A percentile compares a stretch with the other conserved stretches of the same genome.
These are phyloP conservation scores for Chytriomyces sp. DNA, from an alignment of 192 early-diverging fungal genomes.

Conservation along the genomic window DNA sequence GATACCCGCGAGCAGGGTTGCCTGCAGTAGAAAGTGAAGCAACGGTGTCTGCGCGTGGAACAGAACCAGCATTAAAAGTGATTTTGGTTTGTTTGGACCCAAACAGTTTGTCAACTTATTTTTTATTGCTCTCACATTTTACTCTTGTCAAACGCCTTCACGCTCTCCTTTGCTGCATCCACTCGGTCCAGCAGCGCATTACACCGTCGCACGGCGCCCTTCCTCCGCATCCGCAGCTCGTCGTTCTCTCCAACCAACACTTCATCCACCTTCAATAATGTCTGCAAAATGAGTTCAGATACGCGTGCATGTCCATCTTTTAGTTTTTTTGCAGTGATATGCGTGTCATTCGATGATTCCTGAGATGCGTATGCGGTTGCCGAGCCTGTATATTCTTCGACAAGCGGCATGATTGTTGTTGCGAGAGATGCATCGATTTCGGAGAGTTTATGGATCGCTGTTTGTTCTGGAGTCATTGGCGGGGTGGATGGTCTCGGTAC, in stretches of 20 bases:
- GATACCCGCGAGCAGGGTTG: too few species aligned
- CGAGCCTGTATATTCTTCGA: conserved; percentile 49
- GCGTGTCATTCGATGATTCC: conserved; percentile 40
- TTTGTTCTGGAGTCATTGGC: conserved; percentile 52
- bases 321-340: conserved; percentile 64
- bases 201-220: conserved; percentile 71
- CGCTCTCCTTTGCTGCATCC: conserved; percentile 70
- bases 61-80: too few species aligned
- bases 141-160: conserved; percentile 29
- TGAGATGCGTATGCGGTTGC: conserved; percentile 41
- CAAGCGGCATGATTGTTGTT: conserved; percentile 43
- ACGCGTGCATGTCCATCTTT: conserved; percentile 68
- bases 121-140: too few species aligned
- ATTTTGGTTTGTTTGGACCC: too few species aligned
- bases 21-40: too few species aligned
- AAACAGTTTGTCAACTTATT: too few species aligned
- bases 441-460: conserved; percentile 54
- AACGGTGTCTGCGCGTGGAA: too few species aligned
- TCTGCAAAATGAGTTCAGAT: conserved; percentile 80
- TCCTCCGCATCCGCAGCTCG: conserved; percentile 71
- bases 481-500: conserved; percentile 56
- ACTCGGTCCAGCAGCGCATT: conserved; percentile 79
- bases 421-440: conserved; percentile 40
- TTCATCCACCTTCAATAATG: conserved; percentile 75
- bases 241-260: conserved; percentile 73